Evolutionary conservation across 2,329 filamentous ascomycete genomes (phyloP).

Genomic region (Tolypocladium tundrense): DNA sequence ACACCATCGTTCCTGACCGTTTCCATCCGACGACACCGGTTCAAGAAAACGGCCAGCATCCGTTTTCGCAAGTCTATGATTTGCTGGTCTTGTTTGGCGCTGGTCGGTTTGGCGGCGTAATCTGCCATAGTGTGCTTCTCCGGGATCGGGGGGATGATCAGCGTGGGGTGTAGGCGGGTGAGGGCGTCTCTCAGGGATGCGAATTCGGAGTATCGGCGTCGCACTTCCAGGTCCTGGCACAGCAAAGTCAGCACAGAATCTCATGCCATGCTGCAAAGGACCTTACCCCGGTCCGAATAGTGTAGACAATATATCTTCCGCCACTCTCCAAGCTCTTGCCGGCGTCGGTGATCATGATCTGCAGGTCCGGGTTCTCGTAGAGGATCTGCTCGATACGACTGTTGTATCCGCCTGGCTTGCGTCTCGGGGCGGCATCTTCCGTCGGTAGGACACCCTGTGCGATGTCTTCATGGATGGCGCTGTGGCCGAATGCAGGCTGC

Average conservation of each 20-base stretch:
- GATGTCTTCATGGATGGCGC: constrained; percentile 20
- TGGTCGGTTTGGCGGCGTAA: constrained; percentile 95
- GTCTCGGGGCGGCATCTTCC: constrained; percentile 39
- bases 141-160: constrained; percentile 92
- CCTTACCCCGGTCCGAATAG: constrained; percentile 83
- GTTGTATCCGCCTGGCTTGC: constrained; percentile 80
- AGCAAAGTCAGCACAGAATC: background rate
- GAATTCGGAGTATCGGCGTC: constrained; percentile 93
- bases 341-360: constrained; percentile 86
- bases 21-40: constrained; percentile 87
- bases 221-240: constrained; percentile 79
- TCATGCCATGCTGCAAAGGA: background rate
- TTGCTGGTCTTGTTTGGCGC: constrained; percentile 91
- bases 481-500: constrained; percentile 30
- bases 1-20: constrained; percentile 87
- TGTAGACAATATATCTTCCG: constrained; percentile 92
- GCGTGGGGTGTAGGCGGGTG: constrained; percentile 83
- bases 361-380: constrained; percentile 83
- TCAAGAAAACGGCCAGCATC: constrained; percentile 93
- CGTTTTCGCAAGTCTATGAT: constrained; percentile 96
- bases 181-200: constrained; percentile 81
- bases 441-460: constrained; percentile 36
- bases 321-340: constrained; percentile 91
- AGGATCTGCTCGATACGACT: constrained; percentile 96
- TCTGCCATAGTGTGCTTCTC: constrained; percentile 99